Percentiles rank a stretch among this genome's conserved stretches.
These are phyloP conservation scores for Populus deltoides DNA, from an alignment of 345 rosid species.

Conservation along the genomic window DNA sequence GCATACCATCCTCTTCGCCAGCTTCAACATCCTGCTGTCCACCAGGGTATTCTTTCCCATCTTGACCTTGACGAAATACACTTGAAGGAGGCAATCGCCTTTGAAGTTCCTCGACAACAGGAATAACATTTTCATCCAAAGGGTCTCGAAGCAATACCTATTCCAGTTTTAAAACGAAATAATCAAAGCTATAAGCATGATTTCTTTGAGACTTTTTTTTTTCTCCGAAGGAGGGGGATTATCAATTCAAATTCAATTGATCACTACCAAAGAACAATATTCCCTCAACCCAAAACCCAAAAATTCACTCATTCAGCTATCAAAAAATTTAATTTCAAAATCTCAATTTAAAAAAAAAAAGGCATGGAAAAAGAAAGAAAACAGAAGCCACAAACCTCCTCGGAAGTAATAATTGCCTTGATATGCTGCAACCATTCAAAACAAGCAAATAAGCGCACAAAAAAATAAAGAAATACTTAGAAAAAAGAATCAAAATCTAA, in stretches of 20 bases:
- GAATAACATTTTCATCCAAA: slow-evolving; percentile 68
- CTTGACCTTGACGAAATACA: slow-evolving; percentile 39
- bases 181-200: slow-evolving; percentile 5
- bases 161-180: neutral
- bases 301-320: neutral
- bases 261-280: neutral
- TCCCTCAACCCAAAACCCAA: neutral
- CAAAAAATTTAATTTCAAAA: neutral
- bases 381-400: slow-evolving; percentile 58
- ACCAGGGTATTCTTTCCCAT: slow-evolving; percentile 41
- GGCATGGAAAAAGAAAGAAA: neutral
- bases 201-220: neutral
- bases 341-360: neutral
- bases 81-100: slow-evolving; percentile 58
- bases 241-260: neutral
- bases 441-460: neutral
- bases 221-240: neutral
- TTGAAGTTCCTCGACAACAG: slow-evolving; percentile 86
- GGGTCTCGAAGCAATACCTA: slow-evolving; percentile 94
- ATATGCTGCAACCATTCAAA: slow-evolving; percentile 57
- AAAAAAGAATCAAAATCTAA: neutral
- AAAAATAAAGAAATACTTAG: neutral
- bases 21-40: slow-evolving; percentile 60
- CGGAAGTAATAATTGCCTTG: slow-evolving; percentile 91
- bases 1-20: slow-evolving; percentile 90